Conservation (phyloP, 169 alveolate species). For the Plasmodium ovale region DNA sequence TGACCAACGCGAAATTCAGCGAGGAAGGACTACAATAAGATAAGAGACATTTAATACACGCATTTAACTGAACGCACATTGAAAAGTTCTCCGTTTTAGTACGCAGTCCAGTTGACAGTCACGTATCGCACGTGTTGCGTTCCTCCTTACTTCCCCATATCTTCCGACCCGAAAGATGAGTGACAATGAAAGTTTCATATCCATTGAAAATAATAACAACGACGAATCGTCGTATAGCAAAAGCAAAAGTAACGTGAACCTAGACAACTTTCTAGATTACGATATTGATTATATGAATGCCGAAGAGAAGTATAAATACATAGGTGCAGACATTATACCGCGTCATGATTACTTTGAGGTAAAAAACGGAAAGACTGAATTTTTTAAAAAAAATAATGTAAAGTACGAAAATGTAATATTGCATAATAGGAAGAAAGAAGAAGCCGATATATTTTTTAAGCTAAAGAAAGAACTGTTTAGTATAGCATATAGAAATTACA, state of each 20-base stretch:
- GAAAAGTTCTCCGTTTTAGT: too few relatives aligned
- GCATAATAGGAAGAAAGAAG: constrained; percentile 18
- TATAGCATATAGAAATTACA: constrained; percentile 48
- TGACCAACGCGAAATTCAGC: too few relatives aligned
- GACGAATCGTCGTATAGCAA: background rate
- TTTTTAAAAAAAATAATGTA: constrained; percentile 1
- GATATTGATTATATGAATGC: constrained; percentile 42
- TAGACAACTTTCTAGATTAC: constrained; percentile 51
- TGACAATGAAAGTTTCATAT: constrained; percentile 37
- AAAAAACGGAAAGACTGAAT: constrained; percentile 3
- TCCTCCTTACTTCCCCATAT: background rate
- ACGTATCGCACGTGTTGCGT: background rate
- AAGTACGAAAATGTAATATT: background rate
- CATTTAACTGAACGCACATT: too few relatives aligned
- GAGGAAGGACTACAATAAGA: too few relatives aligned
- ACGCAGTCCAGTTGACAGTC: too few relatives aligned
- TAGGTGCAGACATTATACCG: constrained; percentile 37
- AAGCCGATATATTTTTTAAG: constrained; percentile 19
- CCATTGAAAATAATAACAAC: constrained; percentile 27
- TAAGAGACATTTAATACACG: too few relatives aligned
- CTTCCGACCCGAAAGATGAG: constrained; percentile 12
- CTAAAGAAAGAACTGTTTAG: constrained; percentile 33
- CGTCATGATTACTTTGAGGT: constrained; percentile 19
- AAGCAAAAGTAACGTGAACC: background rate
- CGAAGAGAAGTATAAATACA: constrained; percentile 14